These are phyloP conservation scores for Endotrypanum monterogeii DNA, from an alignment of 208 protist genomes.

Conservation along the genomic window DNA sequence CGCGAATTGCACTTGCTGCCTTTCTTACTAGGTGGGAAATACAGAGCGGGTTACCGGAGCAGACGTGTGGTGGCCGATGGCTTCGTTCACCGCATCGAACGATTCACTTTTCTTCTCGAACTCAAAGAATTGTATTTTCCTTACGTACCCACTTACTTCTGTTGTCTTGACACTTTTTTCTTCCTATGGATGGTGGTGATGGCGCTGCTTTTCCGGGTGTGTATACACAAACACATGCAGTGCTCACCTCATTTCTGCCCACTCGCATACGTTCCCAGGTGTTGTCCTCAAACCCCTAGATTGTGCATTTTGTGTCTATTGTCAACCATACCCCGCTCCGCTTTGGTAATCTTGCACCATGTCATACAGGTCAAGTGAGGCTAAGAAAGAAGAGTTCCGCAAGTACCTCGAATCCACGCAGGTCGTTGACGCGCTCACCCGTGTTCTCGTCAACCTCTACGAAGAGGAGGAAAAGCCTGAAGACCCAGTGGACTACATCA, in stretches of 20 bases:
- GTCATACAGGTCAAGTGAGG: slow-evolving; percentile 92
- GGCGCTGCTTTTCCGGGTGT: no score
- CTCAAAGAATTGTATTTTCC: background rate
- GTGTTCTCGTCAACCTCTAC: slow-evolving; percentile 93
- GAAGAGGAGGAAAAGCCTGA: slow-evolving; percentile 93
- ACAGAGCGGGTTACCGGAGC: no score
- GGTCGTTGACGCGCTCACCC: slow-evolving; percentile 92
- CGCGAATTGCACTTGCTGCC: no score
- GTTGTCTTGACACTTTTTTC: background rate
- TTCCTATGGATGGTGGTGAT: background rate
- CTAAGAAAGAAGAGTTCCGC: slow-evolving; percentile 96
- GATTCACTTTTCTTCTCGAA: no score
- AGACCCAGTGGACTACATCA: slow-evolving; percentile 94
- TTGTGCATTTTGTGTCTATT: background rate
- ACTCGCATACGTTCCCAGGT: no score
- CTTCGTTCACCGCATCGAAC: no score
- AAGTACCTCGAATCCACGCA: slow-evolving; percentile 93
- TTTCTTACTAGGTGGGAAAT: no score
- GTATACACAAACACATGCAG: background rate
- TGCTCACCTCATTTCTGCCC: background rate
- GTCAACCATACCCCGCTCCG: background rate
- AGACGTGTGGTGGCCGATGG: no score
- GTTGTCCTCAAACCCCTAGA: background rate
- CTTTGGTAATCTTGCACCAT: slow-evolving; percentile 31
- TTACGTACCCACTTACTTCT: background rate